Evolutionary conservation across 192 early-diverging fungal genomes (phyloP).

Genomic region (Mortierella claussenii): DNA sequence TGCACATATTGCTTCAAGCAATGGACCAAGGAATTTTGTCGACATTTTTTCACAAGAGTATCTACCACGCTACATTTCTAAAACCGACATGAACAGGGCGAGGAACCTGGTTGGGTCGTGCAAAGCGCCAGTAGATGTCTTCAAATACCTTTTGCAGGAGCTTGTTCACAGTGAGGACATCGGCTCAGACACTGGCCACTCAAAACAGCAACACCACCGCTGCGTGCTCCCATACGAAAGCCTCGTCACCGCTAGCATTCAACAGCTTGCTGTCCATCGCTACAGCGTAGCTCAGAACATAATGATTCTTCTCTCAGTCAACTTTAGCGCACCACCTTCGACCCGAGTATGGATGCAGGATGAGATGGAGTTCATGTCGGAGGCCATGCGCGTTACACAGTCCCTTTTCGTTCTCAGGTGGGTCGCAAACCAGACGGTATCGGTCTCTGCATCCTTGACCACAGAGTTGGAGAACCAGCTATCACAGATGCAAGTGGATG

Average conservation of each 20-base stretch:
- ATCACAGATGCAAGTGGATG: conserved; percentile 23
- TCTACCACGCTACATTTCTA: conserved; percentile 23
- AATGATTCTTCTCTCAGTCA: conserved; percentile 22
- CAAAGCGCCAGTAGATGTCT: conserved; percentile 16
- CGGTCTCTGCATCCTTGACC: background rate
- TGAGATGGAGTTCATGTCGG: conserved; percentile 26
- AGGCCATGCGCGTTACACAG: conserved; percentile 23
- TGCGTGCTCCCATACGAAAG: conserved; percentile 40
- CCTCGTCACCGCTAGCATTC: conserved; percentile 29
- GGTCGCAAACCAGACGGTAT: conserved; percentile 29
- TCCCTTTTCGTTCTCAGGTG: conserved; percentile 36
- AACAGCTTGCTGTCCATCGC: conserved; percentile 27
- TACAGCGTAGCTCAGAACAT: conserved; percentile 41
- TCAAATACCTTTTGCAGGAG: conserved; percentile 17
- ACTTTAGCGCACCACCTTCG: conserved; percentile 22
- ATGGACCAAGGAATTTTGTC: conserved; percentile 36
- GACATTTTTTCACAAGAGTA: conserved; percentile 25
- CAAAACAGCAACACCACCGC: conserved; percentile 13
- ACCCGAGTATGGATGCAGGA: conserved; percentile 25
- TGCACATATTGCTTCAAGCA: conserved; percentile 7
- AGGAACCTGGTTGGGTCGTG: conserved; percentile 30
- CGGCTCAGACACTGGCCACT: conserved; percentile 12
- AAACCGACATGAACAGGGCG: conserved; percentile 45
- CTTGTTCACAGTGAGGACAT: conserved; percentile 18
- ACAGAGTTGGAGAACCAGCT: conserved; percentile 30